Base-by-base conservation (phyloP, 139 green algal species). In the Closterium sp. region DNA sequence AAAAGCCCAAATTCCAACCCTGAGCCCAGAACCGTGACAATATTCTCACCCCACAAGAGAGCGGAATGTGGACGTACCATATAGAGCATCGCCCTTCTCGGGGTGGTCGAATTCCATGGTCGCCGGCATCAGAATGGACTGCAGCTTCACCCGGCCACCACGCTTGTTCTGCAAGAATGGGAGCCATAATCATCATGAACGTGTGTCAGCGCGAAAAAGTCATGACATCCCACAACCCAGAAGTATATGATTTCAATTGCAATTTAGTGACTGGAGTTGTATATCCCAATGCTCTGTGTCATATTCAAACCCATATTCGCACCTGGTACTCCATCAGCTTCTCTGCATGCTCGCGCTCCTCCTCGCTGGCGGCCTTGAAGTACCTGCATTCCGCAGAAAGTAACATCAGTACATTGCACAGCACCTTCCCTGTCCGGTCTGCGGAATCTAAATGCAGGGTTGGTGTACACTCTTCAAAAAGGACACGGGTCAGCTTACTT, bases 281-380 rank as follows among this genome's bases (percentile, higher is more conserved):
- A n/a, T n/a, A n/a, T n/a, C n/a, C n/a, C n/a, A n/a, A n/a, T n/a
- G n/a, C n/a, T n/a, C n/a, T n/a, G n/a, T n/a, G n/a, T n/a, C n/a
- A n/a, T n/a, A n/a, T n/a, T n/a, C n/a, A n/a, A n/a, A 2, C 62
- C 62, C 2, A 79, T 79, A 4, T 27, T 27, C 90, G 28, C 30
- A 96, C 96, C 95, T 98, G 96, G 91, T 98, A 99, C 88, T 97
- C 92, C 96, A 99, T 99, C 9, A 99, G 96, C 94, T 97, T 92
- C 96, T 99, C 96, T 3, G 98, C 98, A 92, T 99, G 98, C 29
- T 92, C 93, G 19, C 98, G 95, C 96, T 99, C 98, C 93, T 99
- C 97, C 21, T 96, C 89, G 88, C 94, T 97, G 62, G 94, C 94
- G 34, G 95, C 93, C 89, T 96, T 94, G 93, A 97, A 97, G 90